Evolutionary conservation across 2,329 filamentous ascomycete genomes (phyloP), one percentile per base, ranked within the genome.

Genomic region (Sordariomycetes sp.): DNA sequence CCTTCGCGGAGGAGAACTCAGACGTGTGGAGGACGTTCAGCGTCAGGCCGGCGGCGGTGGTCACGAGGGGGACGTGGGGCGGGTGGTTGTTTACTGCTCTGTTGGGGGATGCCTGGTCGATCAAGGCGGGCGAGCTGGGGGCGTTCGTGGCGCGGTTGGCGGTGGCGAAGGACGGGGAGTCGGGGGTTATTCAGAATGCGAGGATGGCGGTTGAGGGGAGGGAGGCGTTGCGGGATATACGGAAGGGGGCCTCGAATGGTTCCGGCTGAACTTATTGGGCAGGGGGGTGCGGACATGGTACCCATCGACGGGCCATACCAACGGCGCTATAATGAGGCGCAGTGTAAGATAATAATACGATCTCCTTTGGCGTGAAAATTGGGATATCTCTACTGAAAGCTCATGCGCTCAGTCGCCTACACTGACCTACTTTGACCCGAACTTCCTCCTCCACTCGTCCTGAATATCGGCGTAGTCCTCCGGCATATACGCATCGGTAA

Each of bases 401-500:
- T 32, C 28, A 4, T 32, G 4, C 8, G 4, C 8, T 32, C 8
- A 8, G 28, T 32, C 28, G 28, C 4, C 28, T 32, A 32, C 28
- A 8, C 8, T 32, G 28, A 4, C 22, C 22, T 55, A 28, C 12
- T 7, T 32, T 16, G 40, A 22, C 43, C 25, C 55, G n/a, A 50
- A 57, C 55, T 57, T 57, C 24, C 25, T 34, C 28, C 43, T 57
- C 54, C 54, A 86, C 67, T 86, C 82, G 1, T 72, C 73, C 10
- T 80, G 72, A 24, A 86, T 62, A 0, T 74, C 73, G 53, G 66
- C 68, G 64, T 86, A 87, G 63, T 87, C 83, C 57, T 77, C 74
- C 1, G 80, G 78, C 0, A 79, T 77, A 67, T 87, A 87, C 1
- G 82, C 76, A 54, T 76, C 68, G 59, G 77, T 79, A 34, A 79